These are phyloP conservation scores for Pilatotrama ljubarskyi DNA, from an alignment of 768 basidiomycete species.

Conservation along the genomic window DNA sequence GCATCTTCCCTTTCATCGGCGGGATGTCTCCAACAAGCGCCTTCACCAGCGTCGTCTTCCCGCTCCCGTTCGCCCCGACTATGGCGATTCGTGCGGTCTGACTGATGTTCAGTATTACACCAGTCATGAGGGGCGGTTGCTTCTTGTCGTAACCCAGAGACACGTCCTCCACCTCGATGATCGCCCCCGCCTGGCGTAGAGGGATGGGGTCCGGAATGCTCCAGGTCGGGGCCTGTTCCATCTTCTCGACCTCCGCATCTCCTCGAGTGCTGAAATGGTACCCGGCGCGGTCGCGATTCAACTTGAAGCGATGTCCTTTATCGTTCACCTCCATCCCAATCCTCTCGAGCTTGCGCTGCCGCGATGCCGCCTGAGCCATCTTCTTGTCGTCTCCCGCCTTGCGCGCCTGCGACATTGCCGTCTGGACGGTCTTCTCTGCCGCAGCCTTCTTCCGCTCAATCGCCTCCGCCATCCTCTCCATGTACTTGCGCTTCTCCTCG, in stretches of 20 bases:
- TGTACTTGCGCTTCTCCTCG: constrained; percentile 23
- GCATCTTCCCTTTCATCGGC: constrained; percentile 20
- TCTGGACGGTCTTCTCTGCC: constrained; percentile 24
- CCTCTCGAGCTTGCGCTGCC: constrained; percentile 18
- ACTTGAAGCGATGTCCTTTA: constrained; percentile 27
- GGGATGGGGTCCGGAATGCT: constrained; percentile 21
- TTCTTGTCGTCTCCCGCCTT: constrained; percentile 26
- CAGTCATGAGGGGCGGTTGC: constrained; percentile 10
- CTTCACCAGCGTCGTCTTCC: constrained; percentile 26
- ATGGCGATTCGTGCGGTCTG: constrained; percentile 23
- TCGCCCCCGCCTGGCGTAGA: constrained; percentile 21
- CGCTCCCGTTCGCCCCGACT: constrained; percentile 27
- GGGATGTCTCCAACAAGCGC: constrained; percentile 23
- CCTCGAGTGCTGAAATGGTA: constrained; percentile 12
- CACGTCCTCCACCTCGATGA: constrained; percentile 23
- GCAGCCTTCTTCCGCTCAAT: constrained; percentile 21
- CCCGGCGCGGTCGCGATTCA: constrained; percentile 24
- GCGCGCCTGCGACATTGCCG: constrained; percentile 21
- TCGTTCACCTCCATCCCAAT: constrained; percentile 25
- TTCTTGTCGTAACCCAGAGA: constrained; percentile 19
- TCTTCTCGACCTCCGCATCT: constrained; percentile 20
- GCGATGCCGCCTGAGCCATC: constrained; percentile 18
- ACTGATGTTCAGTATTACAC: constrained; percentile 21
- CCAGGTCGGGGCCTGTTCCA: constrained; percentile 21
- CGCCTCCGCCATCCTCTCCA: constrained; percentile 19